Base-by-base conservation (phyloP, 257 asterid genomes). In the Jaltomata sinuosa region DNA sequence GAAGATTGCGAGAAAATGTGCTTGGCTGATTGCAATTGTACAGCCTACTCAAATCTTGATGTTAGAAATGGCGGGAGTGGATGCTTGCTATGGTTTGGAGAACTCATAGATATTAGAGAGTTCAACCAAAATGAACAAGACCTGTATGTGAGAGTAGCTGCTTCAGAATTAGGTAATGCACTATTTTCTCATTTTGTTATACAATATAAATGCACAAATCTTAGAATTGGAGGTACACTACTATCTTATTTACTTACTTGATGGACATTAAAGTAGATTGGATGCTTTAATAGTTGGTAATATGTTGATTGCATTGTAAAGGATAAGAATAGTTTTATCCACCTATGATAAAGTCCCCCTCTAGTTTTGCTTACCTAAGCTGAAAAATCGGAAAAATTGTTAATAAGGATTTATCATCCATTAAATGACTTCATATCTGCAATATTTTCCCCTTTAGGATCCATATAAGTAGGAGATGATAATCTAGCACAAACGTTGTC, bases 41-140 rank as follows among this genome's bases (percentile, higher is more conserved):
- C 78, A 10, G 87, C 85, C 57, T 85, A 85, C 83, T 71, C 85
- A 19, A 50, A 85, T 85, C 61, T 49, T 34, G 64, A 84, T 84
- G 49, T 76, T 36, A 62, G 71, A 57, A 40, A 38, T 18, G 88
- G 88, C 11, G 85, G 69, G 15, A 50, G 57, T 61, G 80, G 88
- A 11, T 86, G 88, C 69, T 76, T 86, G 68, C 62, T 83, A 27
- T 86, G 88, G 88, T 76, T 72, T 50, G 86, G 88, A 8, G 81
- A 83, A 64, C 84, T 86, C 45, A 36, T 49, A 16, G 88, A 79
- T 64, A 79, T 84, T 27, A 80, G 87, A 79, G 81, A 79, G 61
- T 78, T 79, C 29, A 49, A 62, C 72, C 80, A 45, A 14, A 55
- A 27, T 49, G 84, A 84, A 9, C 87, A 79, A 81, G 11, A 79